Percentiles rank a stretch among this genome's conserved stretches.
These are phyloP conservation scores for Claviceps fusiformis DNA, from an alignment of 2,329 filamentous ascomycete genomes.

Conservation along the genomic window DNA sequence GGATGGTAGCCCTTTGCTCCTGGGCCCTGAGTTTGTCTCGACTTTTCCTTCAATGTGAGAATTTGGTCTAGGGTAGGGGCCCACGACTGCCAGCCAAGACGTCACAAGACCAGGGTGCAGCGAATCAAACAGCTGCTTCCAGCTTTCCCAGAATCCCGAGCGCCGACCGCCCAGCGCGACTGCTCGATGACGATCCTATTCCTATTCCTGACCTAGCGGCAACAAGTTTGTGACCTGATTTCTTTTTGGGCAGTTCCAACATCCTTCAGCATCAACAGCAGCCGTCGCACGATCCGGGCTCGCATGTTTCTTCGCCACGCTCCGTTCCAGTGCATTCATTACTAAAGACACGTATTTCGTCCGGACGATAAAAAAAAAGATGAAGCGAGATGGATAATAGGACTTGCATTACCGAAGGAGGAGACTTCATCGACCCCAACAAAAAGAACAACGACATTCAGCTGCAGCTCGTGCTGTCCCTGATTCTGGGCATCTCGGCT, in stretches of 20 bases:
- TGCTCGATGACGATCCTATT: background rate
- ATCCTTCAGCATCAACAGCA: background rate
- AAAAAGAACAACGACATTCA: constrained; percentile 28
- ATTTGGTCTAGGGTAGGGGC: background rate
- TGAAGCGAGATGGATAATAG: constrained; percentile 3
- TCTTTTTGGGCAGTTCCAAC: background rate
- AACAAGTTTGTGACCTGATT: background rate
- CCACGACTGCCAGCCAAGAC: background rate
- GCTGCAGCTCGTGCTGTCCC: constrained; percentile 60
- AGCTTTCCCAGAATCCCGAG: too few relatives aligned
- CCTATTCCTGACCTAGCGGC: background rate
- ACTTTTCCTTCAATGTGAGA: too few relatives aligned
- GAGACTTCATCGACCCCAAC: constrained; percentile 12
- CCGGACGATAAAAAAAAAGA: background rate
- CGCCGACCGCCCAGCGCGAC: background rate
- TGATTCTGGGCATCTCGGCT: constrained; percentile 54
- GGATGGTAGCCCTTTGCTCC: too few relatives aligned
- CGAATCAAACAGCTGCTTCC: too few relatives aligned
- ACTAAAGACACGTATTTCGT: background rate
- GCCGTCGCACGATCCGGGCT: background rate
- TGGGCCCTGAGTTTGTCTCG: too few relatives aligned
- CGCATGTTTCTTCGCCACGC: background rate
- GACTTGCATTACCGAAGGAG: constrained; percentile 4
- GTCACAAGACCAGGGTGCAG: background rate
- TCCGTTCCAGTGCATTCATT: background rate